A percentile compares a stretch with the other conserved stretches of the same genome.
Conservation (phyloP, 2,329 filamentous ascomycete species). For the Clonostachys rhizophaga region DNA sequence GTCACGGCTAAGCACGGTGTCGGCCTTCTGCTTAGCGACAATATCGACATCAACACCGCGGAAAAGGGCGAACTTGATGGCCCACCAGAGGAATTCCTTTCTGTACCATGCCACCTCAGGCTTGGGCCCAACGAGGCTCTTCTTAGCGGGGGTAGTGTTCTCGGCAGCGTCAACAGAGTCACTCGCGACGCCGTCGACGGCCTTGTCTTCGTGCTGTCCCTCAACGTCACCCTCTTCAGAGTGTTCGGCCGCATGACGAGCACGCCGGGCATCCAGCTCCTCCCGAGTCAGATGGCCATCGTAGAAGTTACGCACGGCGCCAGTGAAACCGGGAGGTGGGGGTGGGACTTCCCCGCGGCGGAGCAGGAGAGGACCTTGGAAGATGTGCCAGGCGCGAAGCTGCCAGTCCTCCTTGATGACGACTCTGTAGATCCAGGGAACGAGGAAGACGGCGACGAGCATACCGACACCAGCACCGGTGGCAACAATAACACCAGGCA, state of each 20-base stretch:
- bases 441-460: constrained; percentile 46
- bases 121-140: constrained; percentile 18
- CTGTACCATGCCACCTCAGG: constrained; percentile 28
- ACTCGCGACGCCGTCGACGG: constrained; percentile 4
- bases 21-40: constrained; percentile 37
- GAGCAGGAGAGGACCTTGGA: constrained; percentile 48
- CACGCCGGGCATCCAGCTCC: constrained; percentile 38
- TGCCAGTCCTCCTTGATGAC: constrained; percentile 58
- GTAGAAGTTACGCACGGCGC: constrained; percentile 49
- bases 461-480: constrained; percentile 43
- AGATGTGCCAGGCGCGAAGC: constrained; percentile 48
- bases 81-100: constrained; percentile 31
- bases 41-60: constrained; percentile 45
- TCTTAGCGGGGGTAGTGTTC: constrained; percentile 17
- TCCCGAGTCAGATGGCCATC: constrained; percentile 49
- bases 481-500: constrained; percentile 49
- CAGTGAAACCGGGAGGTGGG: constrained; percentile 32
- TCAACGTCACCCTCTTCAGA: constrained; percentile 11
- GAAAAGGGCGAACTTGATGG: constrained; percentile 32
- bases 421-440: constrained; percentile 54
- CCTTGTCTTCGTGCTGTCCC: constrained; percentile 18
- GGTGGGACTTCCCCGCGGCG: constrained; percentile 31
- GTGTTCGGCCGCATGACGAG: constrained; percentile 10
- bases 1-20: constrained; percentile 39
- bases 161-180: constrained; percentile 20